Evolutionary conservation across 495 filamentous ascomycete species (phyloP).

Genomic region (Niebla homalea): DNA sequence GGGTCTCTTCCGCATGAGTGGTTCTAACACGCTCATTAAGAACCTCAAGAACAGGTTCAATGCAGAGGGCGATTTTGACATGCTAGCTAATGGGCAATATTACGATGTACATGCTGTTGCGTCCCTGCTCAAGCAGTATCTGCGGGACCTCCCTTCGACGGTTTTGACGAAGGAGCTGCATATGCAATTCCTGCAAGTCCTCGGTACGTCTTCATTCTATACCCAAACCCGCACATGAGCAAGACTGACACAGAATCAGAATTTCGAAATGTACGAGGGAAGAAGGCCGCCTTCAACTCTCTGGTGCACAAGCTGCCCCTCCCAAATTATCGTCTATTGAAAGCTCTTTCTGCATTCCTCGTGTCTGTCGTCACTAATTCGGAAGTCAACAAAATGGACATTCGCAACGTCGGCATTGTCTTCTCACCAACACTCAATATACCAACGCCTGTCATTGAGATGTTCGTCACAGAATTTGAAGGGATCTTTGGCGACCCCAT

Average conservation of each 20-base stretch:
- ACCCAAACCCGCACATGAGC: background rate
- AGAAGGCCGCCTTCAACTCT: conserved; percentile 67
- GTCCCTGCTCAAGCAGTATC: conserved; percentile 83
- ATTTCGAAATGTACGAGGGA: conserved; percentile 55
- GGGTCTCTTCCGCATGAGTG: conserved; percentile 91
- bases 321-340: conserved; percentile 65
- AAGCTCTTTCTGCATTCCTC: conserved; percentile 72
- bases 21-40: conserved; percentile 88
- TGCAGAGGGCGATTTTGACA: conserved; percentile 81
- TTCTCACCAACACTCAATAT: conserved; percentile 99
- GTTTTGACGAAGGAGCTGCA: conserved; percentile 86
- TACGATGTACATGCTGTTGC: conserved; percentile 96
- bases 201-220: conserved; percentile 42
- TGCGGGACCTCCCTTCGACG: conserved; percentile 80
- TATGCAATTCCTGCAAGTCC: conserved; percentile 73
- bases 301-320: conserved; percentile 75
- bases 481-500: conserved; percentile 66
- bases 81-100: conserved; percentile 67
- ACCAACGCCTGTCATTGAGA: conserved; percentile 82
- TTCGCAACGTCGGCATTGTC: conserved; percentile 93
- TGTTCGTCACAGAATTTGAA: conserved; percentile 84
- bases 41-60: conserved; percentile 85
- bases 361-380: conserved; percentile 81
- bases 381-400: conserved; percentile 93
- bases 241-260: conserved; percentile 29